A percentile compares a stretch with the other conserved stretches of the same genome.
phyloP scores from a whole-genome alignment of 352 stramenopile genomes.

The Phytopythium cucurbitacearum region DNA sequence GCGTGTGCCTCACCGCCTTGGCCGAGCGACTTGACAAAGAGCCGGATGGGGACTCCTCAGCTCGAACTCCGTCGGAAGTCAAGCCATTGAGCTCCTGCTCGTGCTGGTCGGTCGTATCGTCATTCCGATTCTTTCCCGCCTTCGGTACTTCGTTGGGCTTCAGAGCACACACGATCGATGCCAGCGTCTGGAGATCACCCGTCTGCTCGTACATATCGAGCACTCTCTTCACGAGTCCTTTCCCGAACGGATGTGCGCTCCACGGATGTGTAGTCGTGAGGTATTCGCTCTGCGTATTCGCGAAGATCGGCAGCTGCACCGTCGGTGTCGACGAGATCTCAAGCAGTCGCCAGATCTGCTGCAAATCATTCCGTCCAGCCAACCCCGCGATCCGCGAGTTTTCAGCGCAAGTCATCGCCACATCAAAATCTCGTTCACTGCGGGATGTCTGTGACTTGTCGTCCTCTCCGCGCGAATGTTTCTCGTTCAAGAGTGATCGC shows the following conservation, averaged over 20 bases:
- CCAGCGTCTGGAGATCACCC: conserved; percentile 68
- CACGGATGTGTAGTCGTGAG: conserved; percentile 59
- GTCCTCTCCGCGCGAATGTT: background rate
- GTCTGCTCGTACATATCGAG: conserved; percentile 76
- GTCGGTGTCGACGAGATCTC: conserved; percentile 57
- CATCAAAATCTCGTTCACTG: background rate
- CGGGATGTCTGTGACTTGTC: background rate
- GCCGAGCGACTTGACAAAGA: too few species aligned
- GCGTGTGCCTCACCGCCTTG: too few species aligned
- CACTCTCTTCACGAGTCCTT: conserved; percentile 70
- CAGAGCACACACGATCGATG: conserved; percentile 75
- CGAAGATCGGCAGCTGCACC: conserved; percentile 48
- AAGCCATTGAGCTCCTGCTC: too few species aligned
- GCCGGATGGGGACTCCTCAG: too few species aligned
- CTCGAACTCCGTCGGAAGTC: too few species aligned
- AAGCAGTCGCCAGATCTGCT: conserved; percentile 78
- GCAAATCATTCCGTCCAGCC: conserved; percentile 59
- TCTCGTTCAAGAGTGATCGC: conserved; percentile 5
- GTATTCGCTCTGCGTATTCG: conserved; percentile 12
- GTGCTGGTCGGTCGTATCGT: too few species aligned
- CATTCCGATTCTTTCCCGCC: too few species aligned
- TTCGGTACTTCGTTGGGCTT: conserved; percentile 22
- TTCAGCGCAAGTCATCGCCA: conserved; percentile 50
- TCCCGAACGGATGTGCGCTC: conserved; percentile 78
- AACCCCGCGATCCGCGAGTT: conserved; percentile 52